Conservation (phyloP, 2,329 filamentous ascomycete species). For the Biscogniauxia sp. region DNA sequence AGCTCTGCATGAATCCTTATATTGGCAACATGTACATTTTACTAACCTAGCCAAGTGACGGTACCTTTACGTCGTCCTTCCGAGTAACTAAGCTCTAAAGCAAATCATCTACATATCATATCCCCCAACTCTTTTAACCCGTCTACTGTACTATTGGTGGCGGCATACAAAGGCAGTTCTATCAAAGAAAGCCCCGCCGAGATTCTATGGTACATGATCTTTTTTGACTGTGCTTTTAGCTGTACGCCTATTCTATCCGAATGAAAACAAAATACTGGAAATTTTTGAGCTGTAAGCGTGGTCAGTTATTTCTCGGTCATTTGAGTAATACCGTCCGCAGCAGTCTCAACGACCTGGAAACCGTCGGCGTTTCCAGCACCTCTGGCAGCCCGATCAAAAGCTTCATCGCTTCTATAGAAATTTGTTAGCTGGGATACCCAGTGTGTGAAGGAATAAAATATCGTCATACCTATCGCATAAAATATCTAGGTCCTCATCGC, state of each 20-base stretch:
- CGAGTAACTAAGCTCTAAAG: background rate
- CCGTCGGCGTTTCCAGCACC: conserved; percentile 70
- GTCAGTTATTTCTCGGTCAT: conserved; percentile 7
- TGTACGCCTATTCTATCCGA: too few relatives aligned
- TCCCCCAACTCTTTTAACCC: too few relatives aligned
- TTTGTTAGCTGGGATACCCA: conserved; percentile 9
- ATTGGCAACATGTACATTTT: background rate
- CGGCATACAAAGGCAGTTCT: too few relatives aligned
- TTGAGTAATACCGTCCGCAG: conserved; percentile 48
- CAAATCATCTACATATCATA: background rate
- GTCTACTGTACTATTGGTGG: too few relatives aligned
- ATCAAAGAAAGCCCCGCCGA: too few relatives aligned
- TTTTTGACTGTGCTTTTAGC: too few relatives aligned
- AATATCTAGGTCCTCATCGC: conserved; percentile 71
- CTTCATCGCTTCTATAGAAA: conserved; percentile 50
- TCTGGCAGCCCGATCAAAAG: conserved; percentile 70
- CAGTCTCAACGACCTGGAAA: conserved; percentile 81
- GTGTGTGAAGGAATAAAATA: background rate
- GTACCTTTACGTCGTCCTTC: background rate
- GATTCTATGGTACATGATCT: too few relatives aligned
- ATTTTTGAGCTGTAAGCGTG: background rate
- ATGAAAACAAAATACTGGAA: background rate
- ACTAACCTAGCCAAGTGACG: background rate
- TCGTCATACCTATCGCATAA: conserved; percentile 66
- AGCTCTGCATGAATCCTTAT: background rate